Base-by-base conservation (phyloP, 305 asterid species). In the Galium porrigens region DNA sequence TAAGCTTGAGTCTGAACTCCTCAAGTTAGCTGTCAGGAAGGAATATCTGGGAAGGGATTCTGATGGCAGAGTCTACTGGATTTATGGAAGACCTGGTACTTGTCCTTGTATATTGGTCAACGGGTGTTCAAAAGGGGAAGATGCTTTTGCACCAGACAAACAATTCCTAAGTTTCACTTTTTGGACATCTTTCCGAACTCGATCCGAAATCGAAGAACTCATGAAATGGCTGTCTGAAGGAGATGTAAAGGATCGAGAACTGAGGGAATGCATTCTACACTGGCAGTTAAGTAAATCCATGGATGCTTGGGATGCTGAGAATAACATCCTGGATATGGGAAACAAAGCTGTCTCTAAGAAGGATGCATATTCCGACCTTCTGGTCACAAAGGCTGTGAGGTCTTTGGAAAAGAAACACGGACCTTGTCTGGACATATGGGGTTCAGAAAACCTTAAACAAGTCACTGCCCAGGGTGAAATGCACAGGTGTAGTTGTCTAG, bases 11-110 rank as follows among this genome's bases (percentile, higher is more conserved):
- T 73, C 77, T 22, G 94, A 88, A 68, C 82, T 86, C 65, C 69
- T 67, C 46, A 83, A 79, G 72, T 74, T 84, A 59, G 81, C 90
- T 70, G 73, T 89, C 56, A 76, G 95, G 25, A 89, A 85, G 82
- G 94, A 86, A 70, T 82, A 71, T 71, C 70, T 92, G 85, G 99
- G 99, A 63, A 79, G 94, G 73, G 99, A 92, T 78, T 77, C 92
- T 48, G 82, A 77, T 58, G 96, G 99, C 55, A 79, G 97, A 76
- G 76, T 69, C 70, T 92, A 87, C 76, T 92, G 96, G 99, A 80
- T 67, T 48, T 85, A 77, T 61, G 74, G 75, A 71, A 77, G 77
- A 71, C 83, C 81, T 14, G 80, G 79, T 55, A 78, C 86, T 71
- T 77, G 75, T 61, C 87, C 95, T 32, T 74, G 84, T 85, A 76